phyloP scores from a whole-genome alignment of 208 protist species.

The Naegleria fowleri region DNA sequence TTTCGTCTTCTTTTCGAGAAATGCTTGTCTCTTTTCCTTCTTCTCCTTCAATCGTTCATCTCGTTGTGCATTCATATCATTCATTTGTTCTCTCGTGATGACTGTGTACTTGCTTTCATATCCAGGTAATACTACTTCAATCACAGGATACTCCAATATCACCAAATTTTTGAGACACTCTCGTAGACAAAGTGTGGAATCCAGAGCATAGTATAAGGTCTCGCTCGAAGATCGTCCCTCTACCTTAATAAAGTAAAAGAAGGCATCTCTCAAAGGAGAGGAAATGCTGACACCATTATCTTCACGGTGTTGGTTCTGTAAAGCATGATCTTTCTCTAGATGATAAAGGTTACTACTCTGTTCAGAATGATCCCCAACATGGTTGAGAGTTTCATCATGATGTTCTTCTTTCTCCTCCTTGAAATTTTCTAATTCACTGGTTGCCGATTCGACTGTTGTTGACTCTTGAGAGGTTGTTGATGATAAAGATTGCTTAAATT shows the following conservation, averaged over 20 bases:
- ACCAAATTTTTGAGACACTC: not conserved
- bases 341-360: too few relatives aligned
- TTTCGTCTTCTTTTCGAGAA: not conserved
- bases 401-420: too few relatives aligned
- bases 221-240: not conserved
- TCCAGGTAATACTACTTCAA: not conserved
- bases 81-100: not conserved
- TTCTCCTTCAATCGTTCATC: not conserved
- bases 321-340: too few relatives aligned
- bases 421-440: not conserved
- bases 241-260: not conserved
- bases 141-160: not conserved
- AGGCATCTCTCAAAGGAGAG: not conserved
- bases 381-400: too few relatives aligned
- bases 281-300: too few relatives aligned
- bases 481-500: not conserved
- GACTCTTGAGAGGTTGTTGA: too few relatives aligned
- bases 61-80: not conserved
- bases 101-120: not conserved
- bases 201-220: not conserved
- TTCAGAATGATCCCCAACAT: too few relatives aligned
- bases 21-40: slow-evolving; percentile 5
- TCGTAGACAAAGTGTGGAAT: not conserved
- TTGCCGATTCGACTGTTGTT: not conserved
- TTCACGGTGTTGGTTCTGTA: too few relatives aligned